phyloP scores from a whole-genome alignment of 352 stramenopile species.

The Pythium insidiosum region DNA sequence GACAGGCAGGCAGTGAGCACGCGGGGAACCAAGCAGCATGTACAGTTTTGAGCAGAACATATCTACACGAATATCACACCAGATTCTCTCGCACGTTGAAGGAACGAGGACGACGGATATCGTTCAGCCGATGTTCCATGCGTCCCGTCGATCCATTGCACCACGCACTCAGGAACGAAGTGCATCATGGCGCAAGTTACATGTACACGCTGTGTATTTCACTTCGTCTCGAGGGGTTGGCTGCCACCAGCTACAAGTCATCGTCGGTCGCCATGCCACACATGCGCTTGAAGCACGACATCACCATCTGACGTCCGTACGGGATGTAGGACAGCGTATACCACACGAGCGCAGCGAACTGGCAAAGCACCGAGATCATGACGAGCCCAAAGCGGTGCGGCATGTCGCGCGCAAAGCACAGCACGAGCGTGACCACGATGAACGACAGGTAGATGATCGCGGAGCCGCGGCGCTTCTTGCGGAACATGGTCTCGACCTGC shows the following conservation, averaged over 20 bases:
- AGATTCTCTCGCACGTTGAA: too few species aligned
- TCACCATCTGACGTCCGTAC: conserved; percentile 67
- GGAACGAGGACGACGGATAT: too few species aligned
- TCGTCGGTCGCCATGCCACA: conserved; percentile 38
- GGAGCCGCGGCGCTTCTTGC: conserved; percentile 60
- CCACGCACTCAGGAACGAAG: too few species aligned
- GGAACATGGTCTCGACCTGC: conserved; percentile 81
- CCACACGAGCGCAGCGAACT: conserved; percentile 78
- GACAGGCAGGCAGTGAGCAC: too few species aligned
- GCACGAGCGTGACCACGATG: conserved; percentile 62
- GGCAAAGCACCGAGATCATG: conserved; percentile 61
- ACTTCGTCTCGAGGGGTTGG: too few species aligned
- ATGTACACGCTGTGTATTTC: too few species aligned
- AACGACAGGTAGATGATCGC: conserved; percentile 71
- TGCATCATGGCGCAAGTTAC: too few species aligned
- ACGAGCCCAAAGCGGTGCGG: conserved; percentile 65
- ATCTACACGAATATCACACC: too few species aligned
- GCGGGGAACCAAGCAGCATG: too few species aligned
- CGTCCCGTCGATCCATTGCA: too few species aligned
- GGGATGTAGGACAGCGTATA: conserved; percentile 87
- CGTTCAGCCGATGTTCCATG: too few species aligned
- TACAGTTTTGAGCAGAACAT: too few species aligned
- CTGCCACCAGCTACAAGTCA: conserved; percentile 44
- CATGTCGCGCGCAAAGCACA: conserved; percentile 66
- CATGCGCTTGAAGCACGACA: conserved; percentile 58